These are phyloP conservation scores for Sapria himalayana DNA, from an alignment of 345 rosid species.

Conservation along the genomic window DNA sequence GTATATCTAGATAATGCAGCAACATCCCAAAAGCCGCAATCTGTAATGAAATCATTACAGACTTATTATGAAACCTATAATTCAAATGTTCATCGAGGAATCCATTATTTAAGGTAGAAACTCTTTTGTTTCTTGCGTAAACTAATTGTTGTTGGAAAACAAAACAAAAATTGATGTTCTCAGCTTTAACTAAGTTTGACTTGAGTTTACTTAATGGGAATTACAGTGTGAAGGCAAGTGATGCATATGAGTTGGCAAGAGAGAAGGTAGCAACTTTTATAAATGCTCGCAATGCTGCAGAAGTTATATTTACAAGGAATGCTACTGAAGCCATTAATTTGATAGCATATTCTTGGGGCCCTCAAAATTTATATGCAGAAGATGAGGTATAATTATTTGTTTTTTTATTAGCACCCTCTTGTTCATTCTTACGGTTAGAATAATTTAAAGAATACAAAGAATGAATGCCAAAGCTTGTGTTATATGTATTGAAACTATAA, in stretches of 20 bases:
- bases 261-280: conserved; percentile 72
- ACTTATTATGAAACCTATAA: conserved; percentile 52
- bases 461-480: too few relatives aligned
- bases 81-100: conserved; percentile 83
- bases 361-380: conserved; percentile 38
- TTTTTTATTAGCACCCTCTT: not conserved
- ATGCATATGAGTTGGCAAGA: conserved; percentile 71
- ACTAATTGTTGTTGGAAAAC: too few relatives aligned
- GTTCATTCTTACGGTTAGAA: too few relatives aligned
- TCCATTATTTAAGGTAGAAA: conserved; percentile 54
- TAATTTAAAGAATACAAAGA: too few relatives aligned
- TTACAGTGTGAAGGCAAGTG: conserved; percentile 75
- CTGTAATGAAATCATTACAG: conserved; percentile 52
- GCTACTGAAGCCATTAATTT: conserved; percentile 96
- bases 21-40: conserved; percentile 79
- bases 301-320: conserved; percentile 79
- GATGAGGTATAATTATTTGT: conserved; percentile 39
- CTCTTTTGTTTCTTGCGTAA: not conserved
- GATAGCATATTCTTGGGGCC: conserved; percentile 80
- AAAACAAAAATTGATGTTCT: too few relatives aligned
- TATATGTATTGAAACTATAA: too few relatives aligned
- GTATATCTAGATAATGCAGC: conserved; percentile 91
- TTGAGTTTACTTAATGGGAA: too few relatives aligned
- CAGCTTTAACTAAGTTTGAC: too few relatives aligned
- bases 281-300: conserved; percentile 46